Evolutionary conservation across 805 yeast genomes (phyloP), one percentile per base, ranked within the genome.

Genomic region (Nakazawaea anatomiae): DNA sequence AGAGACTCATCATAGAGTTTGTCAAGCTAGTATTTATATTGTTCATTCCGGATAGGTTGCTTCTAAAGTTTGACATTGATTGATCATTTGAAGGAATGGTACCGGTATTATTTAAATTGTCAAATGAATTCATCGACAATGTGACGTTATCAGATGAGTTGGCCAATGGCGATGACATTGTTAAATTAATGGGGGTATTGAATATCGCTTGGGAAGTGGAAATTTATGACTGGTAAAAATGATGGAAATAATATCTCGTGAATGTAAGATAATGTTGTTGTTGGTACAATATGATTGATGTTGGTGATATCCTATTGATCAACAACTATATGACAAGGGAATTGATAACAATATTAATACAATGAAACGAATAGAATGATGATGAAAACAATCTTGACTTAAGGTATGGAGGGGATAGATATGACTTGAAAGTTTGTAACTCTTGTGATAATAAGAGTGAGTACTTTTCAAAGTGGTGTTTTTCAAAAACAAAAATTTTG

Each of bases 1-100:
- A 49, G 11, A 54, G 38, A 18, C 45, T 54, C 52, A 52, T 47
- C 40, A 54, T 52, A 10, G 57, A 54, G 25, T 31, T 50, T n/a
- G 54, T 39, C 7, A 52, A 29, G n/a, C 29, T 28, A 6, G 52
- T 18, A 28, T 50, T 42, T 11, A 44, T 27, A 28, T 47, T 47
- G 8, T 34, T 42, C n/a, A 42, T 43, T 30, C 10, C 46, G n/a
- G 31, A 38, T 7, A 38, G 6, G 18, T 38, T 38, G 18, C 38
- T 47, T 34, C 51, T 34, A 30, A 47, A 47, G 29, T 42, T 38
- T 35, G 46, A 42, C 8, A 47, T 14, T 12, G 44, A 32, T 41
- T 43, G 35, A 30, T 47, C 50, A 29, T 36, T 42, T 8, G 41
- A 28, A 4, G 35, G 35, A 32, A 32, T 32, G 2, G 35, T 32